Percentiles rank a stretch among this genome's conserved stretches.
phyloP scores from a whole-genome alignment of 768 basidiomycete genomes.

The Leucocoprinus sp. region DNA sequence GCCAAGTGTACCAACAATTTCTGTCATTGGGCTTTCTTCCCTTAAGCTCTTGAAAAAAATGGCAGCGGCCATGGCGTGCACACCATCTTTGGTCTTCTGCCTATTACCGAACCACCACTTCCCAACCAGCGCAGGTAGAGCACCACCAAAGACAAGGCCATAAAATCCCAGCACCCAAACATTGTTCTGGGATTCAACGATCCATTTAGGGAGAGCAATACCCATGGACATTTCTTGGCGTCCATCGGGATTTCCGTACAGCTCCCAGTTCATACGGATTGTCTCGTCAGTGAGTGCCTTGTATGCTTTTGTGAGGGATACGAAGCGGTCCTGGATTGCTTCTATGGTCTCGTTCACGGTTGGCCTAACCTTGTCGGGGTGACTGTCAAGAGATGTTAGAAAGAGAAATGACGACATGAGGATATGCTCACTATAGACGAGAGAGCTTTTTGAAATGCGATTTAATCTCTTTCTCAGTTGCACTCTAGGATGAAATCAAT shows the following conservation, averaged over 20 bases:
- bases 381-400: conserved; percentile 39
- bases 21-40: conserved; percentile 68
- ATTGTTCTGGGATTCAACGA: conserved; percentile 86
- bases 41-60: conserved; percentile 81
- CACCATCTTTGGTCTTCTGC: conserved; percentile 85
- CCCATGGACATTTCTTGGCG: conserved; percentile 93
- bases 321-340: conserved; percentile 77
- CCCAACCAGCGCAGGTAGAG: conserved; percentile 81
- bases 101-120: conserved; percentile 97
- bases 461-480: conserved; percentile 87
- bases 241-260: conserved; percentile 93
- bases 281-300: conserved; percentile 92
- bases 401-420: not conserved
- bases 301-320: conserved; percentile 95
- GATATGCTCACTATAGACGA: conserved; percentile 58
- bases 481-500: conserved; percentile 33
- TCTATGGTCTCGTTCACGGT: conserved; percentile 80
- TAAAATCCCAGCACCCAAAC: conserved; percentile 87
- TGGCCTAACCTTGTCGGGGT: conserved; percentile 93
- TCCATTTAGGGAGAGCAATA: conserved; percentile 90
- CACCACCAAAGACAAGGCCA: conserved; percentile 79
- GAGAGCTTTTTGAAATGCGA: conserved; percentile 92
- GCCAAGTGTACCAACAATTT: conserved; percentile 65
- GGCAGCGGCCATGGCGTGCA: conserved; percentile 74
- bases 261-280: conserved; percentile 82